These are phyloP conservation scores for Fusarium sp. DNA, from an alignment of 2,329 filamentous ascomycete species.

Conservation along the genomic window DNA sequence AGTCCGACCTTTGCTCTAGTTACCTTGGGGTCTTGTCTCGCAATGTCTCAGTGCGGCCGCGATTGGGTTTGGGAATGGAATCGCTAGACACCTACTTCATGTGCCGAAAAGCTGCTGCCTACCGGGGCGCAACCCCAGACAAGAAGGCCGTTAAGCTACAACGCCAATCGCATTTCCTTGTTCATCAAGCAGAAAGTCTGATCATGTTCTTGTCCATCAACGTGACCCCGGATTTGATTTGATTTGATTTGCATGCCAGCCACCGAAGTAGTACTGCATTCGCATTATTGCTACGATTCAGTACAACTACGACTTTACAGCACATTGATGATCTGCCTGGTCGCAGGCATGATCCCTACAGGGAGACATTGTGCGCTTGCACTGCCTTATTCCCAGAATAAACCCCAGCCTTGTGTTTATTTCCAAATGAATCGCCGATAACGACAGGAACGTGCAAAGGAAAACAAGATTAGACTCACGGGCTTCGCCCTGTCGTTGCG, in stretches of 20 bases:
- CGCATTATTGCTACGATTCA: slow-evolving; percentile 2
- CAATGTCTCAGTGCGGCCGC: neutral
- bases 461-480: slow-evolving; percentile 33
- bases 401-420: slow-evolving; percentile 11
- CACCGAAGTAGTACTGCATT: slow-evolving; percentile 33
- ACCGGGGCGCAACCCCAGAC: slow-evolving; percentile 37
- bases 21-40: neutral
- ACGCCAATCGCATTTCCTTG: slow-evolving; percentile 27
- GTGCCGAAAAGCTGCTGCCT: slow-evolving; percentile 37
- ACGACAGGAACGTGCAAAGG: slow-evolving; percentile 1
- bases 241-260: slow-evolving; percentile 9
- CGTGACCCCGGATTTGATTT: slow-evolving; percentile 5
- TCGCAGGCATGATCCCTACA: slow-evolving; percentile 3
- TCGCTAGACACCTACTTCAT: slow-evolving; percentile 10
- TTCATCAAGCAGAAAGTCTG: slow-evolving; percentile 1
- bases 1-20: neutral
- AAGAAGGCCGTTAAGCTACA: slow-evolving; percentile 32
- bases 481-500: slow-evolving; percentile 16
- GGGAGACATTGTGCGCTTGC: slow-evolving; percentile 34
- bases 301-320: neutral
- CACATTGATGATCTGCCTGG: neutral
- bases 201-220: slow-evolving; percentile 10
- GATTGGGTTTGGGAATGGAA: slow-evolving; percentile 22
- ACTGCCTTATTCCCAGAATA: slow-evolving; percentile 30
- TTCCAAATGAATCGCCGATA: slow-evolving; percentile 19